Evolutionary conservation across 1,139 yeast genomes (phyloP), one percentile per base, ranked within the genome.

Genomic region (Suhomyces chickasaworum): DNA sequence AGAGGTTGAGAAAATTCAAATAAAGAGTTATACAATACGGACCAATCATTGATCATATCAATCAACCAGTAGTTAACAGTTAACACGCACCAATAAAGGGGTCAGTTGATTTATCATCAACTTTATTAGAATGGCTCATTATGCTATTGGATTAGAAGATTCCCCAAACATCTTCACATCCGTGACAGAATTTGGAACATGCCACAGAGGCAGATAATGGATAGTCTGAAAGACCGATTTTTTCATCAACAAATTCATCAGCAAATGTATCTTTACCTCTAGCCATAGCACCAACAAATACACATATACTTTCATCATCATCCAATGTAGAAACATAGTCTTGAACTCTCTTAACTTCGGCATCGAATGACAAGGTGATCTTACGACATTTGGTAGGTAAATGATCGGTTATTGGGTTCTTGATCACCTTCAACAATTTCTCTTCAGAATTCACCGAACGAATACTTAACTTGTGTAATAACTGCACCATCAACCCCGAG

Each of bases 211-310:
- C 99, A 48, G 97, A 88, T 54, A 93, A 79, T 44, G 99, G 96
- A 66, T 91, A 93, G 61, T 91, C 90, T 29, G 97, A 89, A 51
- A 93, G 85, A 58, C 97, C 97, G 53, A 93, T 87, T 64, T 93
- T 93, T 67, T 93, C 99, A 66, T 93, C 99, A 39, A 91, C 96
- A 63, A 68, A 91, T 68, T 91, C 98, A 66, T 93, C 99, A 31
- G 99, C 99, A 69, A 93, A 93, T 57, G 83, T 90, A 69, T 93
- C 99, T 64, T 87, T 87, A 62, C 99, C 99, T 69, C 97, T 84
- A 22, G 99, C 99, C 97, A 93, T 93, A 43, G 99, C 97, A 63
- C 99, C 99, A 41, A 93, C 97, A 67, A 93, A 93, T 23, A 93
- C 97, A 77, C 99, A 93, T 58, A 93, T 85, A 64, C 97, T 88